phyloP scores from a whole-genome alignment of 768 basidiomycete genomes.

The Serendipita sp. region DNA sequence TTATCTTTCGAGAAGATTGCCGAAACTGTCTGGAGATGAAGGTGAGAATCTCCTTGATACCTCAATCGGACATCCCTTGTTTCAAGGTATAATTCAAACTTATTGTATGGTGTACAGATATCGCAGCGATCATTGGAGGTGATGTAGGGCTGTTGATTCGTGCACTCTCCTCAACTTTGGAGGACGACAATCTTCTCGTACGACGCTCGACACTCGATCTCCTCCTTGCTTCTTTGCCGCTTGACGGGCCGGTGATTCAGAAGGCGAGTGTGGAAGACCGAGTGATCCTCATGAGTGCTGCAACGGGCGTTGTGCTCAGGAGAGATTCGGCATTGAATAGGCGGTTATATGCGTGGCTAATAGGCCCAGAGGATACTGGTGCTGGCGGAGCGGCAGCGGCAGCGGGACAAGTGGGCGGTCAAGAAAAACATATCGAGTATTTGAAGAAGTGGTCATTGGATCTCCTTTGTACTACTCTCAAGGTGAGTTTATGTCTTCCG shows the following conservation, averaged over 20 bases:
- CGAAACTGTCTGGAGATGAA: constrained; percentile 51
- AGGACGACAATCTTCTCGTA: constrained; percentile 86
- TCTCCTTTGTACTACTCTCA: constrained; percentile 51
- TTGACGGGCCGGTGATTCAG: constrained; percentile 26
- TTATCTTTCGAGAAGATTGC: constrained; percentile 68
- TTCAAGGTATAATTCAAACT: neutral
- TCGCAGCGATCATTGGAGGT: constrained; percentile 55
- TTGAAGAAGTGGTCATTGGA: constrained; percentile 55
- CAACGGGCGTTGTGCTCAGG: constrained; percentile 75
- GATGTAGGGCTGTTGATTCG: constrained; percentile 91
- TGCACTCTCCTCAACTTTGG: constrained; percentile 78
- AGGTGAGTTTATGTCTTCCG: constrained; percentile 24
- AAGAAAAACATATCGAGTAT: constrained; percentile 50
- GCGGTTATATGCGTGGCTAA: constrained; percentile 81
- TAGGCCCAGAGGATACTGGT: constrained; percentile 53
- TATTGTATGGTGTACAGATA: constrained; percentile 25
- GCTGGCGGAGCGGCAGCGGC: too few species aligned
- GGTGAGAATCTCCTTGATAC: constrained; percentile 26
- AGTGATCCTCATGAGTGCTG: constrained; percentile 70
- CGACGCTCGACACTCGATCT: constrained; percentile 75
- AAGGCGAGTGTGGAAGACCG: constrained; percentile 50
- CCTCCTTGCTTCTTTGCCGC: constrained; percentile 53
- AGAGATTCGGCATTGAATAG: constrained; percentile 87
- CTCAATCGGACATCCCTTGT: neutral
- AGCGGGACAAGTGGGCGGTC: too few species aligned